Evolutionary conservation across 305 asterid genomes (phyloP), one percentile per base, ranked within the genome.

Genomic region (Withania somnifera): DNA sequence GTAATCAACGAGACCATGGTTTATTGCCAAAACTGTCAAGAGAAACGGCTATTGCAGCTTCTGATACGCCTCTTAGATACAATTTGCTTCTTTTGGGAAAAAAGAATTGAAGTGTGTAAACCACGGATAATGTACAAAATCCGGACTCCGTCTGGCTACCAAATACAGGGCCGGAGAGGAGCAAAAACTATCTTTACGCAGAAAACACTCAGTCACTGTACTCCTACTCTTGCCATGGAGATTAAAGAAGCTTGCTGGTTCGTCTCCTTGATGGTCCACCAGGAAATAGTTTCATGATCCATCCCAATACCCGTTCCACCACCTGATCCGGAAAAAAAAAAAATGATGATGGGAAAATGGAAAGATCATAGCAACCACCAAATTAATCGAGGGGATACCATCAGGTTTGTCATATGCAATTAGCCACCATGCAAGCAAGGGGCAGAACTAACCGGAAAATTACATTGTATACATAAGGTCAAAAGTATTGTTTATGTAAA

Each of bases 241-340:
- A 84, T 90, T 89, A 95, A 40, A 91, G 94, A 86, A 89, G 97
- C 89, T 92, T 95, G 91, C 94, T 87, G 22, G 88, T 90, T 77
- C 95, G 90, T 79, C 98, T 88, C 82, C 91, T 90, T 71, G 99
- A 92, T 82, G 98, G 94, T 76, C 98, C 98, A 79, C 99, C 99
- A 28, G 98, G 99, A 84, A 96, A 96, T 56, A 96, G 98, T 88
- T 92, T 92, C 97, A 96, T 93, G 86, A 96, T 96, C 99, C 99
- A 96, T 77, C 98, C 98, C 85, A 96, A 88, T 28, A 96, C 97
- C 86, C 97, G 92, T 78, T 96, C 98, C 38, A 96, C 99, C 90
- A 96, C 98, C 99, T 94, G 86, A 57, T 67, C 83, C 38, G 2
- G 26, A 73, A 80, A 58, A 50, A 5, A 15, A 47, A 73, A 71